These are phyloP conservation scores for Fusarium staphyleae DNA, from an alignment of 2,329 filamentous ascomycete genomes.

Conservation along the genomic window DNA sequence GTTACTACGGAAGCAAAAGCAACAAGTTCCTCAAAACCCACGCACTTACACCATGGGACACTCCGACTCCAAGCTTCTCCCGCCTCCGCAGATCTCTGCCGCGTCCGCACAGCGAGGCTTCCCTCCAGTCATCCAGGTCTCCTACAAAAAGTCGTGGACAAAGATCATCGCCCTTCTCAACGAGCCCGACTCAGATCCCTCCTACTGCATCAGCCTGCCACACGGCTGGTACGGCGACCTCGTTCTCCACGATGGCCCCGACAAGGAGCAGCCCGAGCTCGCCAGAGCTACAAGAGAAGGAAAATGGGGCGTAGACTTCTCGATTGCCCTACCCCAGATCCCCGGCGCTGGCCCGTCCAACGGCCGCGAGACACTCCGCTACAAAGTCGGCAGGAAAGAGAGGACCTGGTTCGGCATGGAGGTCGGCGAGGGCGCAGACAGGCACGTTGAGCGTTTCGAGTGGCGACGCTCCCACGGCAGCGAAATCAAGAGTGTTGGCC, in stretches of 20 bases:
- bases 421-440: background rate
- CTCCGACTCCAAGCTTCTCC: constrained; percentile 1
- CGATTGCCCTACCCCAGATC: constrained; percentile 10
- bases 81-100: background rate
- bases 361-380: constrained; percentile 3
- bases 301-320: constrained; percentile 1
- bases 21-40: background rate
- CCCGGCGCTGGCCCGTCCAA: background rate
- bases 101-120: constrained; percentile 3
- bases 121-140: constrained; percentile 1
- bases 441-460: constrained; percentile 19
- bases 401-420: constrained; percentile 18
- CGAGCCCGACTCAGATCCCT: constrained; percentile 6
- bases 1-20: background rate
- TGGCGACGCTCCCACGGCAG: constrained; percentile 11
- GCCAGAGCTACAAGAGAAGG: background rate
- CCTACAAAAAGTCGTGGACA: constrained; percentile 11
- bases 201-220: background rate
- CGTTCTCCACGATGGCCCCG: constrained; percentile 9
- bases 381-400: background rate
- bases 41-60: constrained; percentile 6
- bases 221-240: constrained; percentile 12
- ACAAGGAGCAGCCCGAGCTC: background rate
- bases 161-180: constrained; percentile 13
- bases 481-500: constrained; percentile 17